These are phyloP conservation scores for Groenewaldozyma auringiensis DNA, from an alignment of 1,139 yeast genomes.

Conservation along the genomic window DNA sequence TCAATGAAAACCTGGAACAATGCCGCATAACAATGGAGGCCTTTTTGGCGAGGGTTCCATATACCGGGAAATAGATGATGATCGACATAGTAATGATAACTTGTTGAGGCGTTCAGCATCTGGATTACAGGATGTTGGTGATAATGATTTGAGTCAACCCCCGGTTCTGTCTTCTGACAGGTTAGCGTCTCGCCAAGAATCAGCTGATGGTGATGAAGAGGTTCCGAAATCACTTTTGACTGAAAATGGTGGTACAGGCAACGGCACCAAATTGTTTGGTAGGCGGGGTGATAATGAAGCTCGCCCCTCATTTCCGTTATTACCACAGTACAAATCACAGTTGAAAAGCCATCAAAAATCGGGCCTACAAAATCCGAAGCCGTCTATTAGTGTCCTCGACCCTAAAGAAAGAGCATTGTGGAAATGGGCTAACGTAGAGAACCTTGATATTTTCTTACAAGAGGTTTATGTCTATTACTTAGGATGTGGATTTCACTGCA, in stretches of 20 bases:
- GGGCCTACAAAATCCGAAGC: background rate
- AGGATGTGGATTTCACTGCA: constrained; percentile 79
- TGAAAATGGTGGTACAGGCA: constrained; percentile 10
- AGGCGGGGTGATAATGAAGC: background rate
- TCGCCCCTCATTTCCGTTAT: background rate
- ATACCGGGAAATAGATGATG: constrained; percentile 13
- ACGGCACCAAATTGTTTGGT: background rate
- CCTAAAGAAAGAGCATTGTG: constrained; percentile 81
- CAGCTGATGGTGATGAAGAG: constrained; percentile 17
- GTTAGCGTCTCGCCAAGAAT: background rate
- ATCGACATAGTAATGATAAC: background rate
- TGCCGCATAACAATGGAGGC: constrained; percentile 3
- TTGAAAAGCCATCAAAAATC: background rate
- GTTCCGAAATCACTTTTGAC: constrained; percentile 27
- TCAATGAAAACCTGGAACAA: background rate
- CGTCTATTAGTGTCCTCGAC: constrained; percentile 22
- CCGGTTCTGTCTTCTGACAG: background rate
- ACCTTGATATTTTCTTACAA: constrained; percentile 74
- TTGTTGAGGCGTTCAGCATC: background rate
- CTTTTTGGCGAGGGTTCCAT: constrained; percentile 16
- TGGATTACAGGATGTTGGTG: constrained; percentile 1
- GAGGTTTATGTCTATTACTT: constrained; percentile 76
- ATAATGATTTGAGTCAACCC: constrained; percentile 1
- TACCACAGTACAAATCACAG: background rate
- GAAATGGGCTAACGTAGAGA: constrained; percentile 94